A percentile compares a stretch with the other conserved stretches of the same genome.
These are phyloP conservation scores for Sesbania bispinosa DNA, from an alignment of 306 rosid genomes.

Conservation along the genomic window DNA sequence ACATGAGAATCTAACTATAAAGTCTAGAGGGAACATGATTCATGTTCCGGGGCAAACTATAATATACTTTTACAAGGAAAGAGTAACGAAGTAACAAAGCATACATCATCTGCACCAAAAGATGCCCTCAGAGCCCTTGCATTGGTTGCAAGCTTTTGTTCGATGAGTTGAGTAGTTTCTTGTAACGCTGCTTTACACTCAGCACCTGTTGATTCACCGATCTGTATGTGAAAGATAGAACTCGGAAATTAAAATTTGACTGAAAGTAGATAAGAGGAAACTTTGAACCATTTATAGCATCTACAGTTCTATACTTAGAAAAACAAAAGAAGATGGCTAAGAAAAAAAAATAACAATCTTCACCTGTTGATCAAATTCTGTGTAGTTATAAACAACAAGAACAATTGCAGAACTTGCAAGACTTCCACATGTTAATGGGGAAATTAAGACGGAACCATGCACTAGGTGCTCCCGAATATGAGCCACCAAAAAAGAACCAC, in stretches of 20 bases:
- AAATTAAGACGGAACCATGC: too few species aligned
- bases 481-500: too few species aligned
- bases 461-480: too few species aligned
- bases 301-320: too few species aligned
- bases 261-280: background rate
- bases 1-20: background rate
- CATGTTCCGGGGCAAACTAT: background rate
- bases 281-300: too few species aligned
- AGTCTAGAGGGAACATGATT: background rate
- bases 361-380: too few species aligned
- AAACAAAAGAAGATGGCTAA: too few species aligned
- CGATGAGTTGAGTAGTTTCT: conserved; percentile 68
- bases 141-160: conserved; percentile 49
- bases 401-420: too few species aligned
- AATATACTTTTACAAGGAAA: conserved; percentile 16
- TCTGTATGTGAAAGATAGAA: conserved; percentile 38
- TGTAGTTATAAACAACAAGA: too few species aligned
- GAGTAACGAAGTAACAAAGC: conserved; percentile 17
- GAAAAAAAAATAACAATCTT: too few species aligned
- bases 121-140: conserved; percentile 47
- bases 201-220: conserved; percentile 89
- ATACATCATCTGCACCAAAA: conserved; percentile 85
- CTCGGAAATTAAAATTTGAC: background rate
- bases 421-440: too few species aligned
- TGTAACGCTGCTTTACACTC: conserved; percentile 85